Evolutionary conservation across 2,329 filamentous ascomycete genomes (phyloP).

Genomic region (Colletotrichum chlorophyti): DNA sequence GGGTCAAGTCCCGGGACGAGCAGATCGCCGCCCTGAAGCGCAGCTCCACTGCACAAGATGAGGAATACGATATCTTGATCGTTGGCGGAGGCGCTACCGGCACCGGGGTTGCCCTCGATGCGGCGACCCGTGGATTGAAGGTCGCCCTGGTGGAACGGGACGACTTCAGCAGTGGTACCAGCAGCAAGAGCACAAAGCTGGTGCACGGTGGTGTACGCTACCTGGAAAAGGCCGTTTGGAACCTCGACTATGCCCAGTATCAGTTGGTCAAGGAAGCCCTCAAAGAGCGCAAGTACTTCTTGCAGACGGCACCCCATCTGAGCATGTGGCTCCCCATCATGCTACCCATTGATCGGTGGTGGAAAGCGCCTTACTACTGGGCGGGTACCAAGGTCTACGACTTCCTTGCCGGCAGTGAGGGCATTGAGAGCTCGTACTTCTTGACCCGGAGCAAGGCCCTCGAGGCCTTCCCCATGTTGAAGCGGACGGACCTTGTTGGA

Average conservation of each 20-base stretch:
- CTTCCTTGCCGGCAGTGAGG: constrained; percentile 82
- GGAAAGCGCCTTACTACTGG: constrained; percentile 81
- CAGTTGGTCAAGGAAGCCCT: constrained; percentile 75
- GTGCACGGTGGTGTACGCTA: constrained; percentile 81
- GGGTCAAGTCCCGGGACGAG: constrained; percentile 65
- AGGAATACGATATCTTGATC: constrained; percentile 78
- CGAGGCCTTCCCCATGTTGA: constrained; percentile 88
- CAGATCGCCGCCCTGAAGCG: constrained; percentile 68
- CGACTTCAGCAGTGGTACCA: constrained; percentile 78
- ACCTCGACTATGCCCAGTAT: constrained; percentile 77
- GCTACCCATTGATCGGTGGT: constrained; percentile 78
- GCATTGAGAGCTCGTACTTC: constrained; percentile 90
- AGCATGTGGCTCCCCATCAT: constrained; percentile 79
- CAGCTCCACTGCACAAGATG: constrained; percentile 45
- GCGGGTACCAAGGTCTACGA: constrained; percentile 83
- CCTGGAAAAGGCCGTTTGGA: constrained; percentile 78
- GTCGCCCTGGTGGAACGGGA: constrained; percentile 84
- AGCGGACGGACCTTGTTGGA: constrained; percentile 78
- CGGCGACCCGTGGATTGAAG: constrained; percentile 78
- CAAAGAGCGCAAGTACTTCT: constrained; percentile 77
- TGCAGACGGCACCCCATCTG: constrained; percentile 77
- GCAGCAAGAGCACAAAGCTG: constrained; percentile 78
- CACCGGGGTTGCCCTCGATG: constrained; percentile 81
- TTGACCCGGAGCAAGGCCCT: constrained; percentile 85
- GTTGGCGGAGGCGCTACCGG: constrained; percentile 84